Percentiles rank a stretch among this genome's conserved stretches.
Conservation (phyloP, 1,284 basidiomycete species). For the Tremellales sp. region DNA sequence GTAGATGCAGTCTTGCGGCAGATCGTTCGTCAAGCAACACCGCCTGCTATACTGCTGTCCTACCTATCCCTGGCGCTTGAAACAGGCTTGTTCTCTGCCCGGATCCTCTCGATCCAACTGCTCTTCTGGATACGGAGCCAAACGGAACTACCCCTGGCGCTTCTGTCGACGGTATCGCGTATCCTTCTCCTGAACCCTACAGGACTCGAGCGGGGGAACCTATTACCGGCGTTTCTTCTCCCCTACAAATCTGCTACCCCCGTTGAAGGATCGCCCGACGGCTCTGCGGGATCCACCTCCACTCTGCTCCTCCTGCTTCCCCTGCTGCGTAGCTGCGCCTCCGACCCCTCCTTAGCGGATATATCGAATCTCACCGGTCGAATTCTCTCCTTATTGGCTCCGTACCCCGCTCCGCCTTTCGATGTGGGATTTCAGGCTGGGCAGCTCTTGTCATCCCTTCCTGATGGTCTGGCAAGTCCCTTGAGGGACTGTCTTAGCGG, state of each 20-base stretch:
- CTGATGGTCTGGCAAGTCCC: slow-evolving; percentile 31
- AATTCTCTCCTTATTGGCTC: slow-evolving; percentile 25
- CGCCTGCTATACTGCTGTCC: slow-evolving; percentile 28
- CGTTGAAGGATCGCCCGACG: too few species aligned
- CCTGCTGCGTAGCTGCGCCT: slow-evolving; percentile 26
- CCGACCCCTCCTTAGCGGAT: slow-evolving; percentile 9
- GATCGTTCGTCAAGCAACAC: too few species aligned
- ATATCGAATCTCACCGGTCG: slow-evolving; percentile 20
- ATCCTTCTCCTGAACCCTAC: slow-evolving; percentile 21
- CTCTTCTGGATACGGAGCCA: slow-evolving; percentile 25
- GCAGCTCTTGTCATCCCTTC: slow-evolving; percentile 26
- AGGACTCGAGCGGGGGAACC: too few species aligned
- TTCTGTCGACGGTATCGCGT: slow-evolving; percentile 19
- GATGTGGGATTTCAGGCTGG: slow-evolving; percentile 42
- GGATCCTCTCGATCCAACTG: slow-evolving; percentile 22
- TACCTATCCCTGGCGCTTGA: slow-evolving; percentile 33
- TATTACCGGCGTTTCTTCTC: too few species aligned
- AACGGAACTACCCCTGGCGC: slow-evolving; percentile 6
- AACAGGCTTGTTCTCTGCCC: slow-evolving; percentile 20
- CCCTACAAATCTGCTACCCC: too few species aligned
- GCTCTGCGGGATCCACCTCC: slow-evolving; percentile 10
- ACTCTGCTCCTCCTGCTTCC: slow-evolving; percentile 36
- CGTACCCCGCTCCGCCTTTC: slow-evolving; percentile 40
- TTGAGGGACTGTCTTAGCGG: slow-evolving; percentile 35
- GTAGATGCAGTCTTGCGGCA: too few species aligned